Evolutionary conservation across 2,329 filamentous ascomycete species (phyloP).

Genomic region (Cladosporium sp.): DNA sequence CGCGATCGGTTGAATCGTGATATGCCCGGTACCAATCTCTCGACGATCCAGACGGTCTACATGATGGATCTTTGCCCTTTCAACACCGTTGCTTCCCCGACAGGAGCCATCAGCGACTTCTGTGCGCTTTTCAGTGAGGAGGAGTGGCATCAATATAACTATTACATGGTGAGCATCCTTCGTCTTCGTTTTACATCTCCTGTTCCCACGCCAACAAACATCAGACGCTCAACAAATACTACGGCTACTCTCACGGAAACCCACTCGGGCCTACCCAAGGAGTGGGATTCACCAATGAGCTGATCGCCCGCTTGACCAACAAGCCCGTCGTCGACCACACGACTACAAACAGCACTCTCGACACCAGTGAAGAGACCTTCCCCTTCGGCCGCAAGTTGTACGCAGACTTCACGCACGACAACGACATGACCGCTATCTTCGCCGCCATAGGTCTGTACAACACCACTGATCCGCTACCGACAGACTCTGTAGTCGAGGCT

Average conservation of each 20-base stretch:
- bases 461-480: slow-evolving; percentile 48
- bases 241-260: slow-evolving; percentile 73
- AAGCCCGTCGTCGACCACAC: slow-evolving; percentile 68
- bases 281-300: slow-evolving; percentile 82
- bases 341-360: slow-evolving; percentile 72
- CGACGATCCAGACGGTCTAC: slow-evolving; percentile 57
- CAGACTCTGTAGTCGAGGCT: slow-evolving; percentile 46
- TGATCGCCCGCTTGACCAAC: slow-evolving; percentile 73
- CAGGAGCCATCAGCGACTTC: slow-evolving; percentile 60
- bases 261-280: slow-evolving; percentile 78
- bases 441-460: slow-evolving; percentile 77
- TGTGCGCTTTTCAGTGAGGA: slow-evolving; percentile 73
- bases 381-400: slow-evolving; percentile 66
- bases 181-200: background rate
- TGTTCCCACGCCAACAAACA: background rate
- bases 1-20: slow-evolving; percentile 64
- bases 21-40: slow-evolving; percentile 64
- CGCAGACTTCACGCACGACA: slow-evolving; percentile 91
- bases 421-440: slow-evolving; percentile 74
- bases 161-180: slow-evolving; percentile 47
- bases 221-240: slow-evolving; percentile 75
- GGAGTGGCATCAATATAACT: slow-evolving; percentile 77
- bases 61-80: slow-evolving; percentile 91
- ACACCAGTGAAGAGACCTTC: slow-evolving; percentile 64
- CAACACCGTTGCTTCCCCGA: slow-evolving; percentile 65